Evolutionary conservation across 1,284 basidiomycete species (phyloP), one percentile per base, ranked within the genome.

Genomic region (Boletellus deceptivus): DNA sequence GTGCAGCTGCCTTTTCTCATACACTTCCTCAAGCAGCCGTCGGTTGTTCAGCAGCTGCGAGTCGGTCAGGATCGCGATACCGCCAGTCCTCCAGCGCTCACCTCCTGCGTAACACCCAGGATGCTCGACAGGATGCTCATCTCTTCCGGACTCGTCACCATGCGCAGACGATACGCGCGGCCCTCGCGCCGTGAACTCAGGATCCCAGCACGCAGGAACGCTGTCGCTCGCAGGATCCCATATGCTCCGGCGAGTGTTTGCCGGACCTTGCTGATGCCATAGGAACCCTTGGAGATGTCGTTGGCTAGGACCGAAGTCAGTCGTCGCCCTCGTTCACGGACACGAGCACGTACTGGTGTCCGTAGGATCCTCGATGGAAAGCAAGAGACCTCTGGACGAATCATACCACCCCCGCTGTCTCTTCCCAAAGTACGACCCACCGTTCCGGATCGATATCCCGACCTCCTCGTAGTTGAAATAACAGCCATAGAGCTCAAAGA

Each of bases 321-420:
- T 51, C 11, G 16, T 54, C 29, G 52, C 18, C 11, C 27, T 44
- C 42, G 34, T 45, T 44, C 46, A 52, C 44, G 34, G 20, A 22
- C 25, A 34, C 20, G 10, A 27, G 10, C 18, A 80, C 91, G 73
- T 62, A 94, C 93, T 76, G 16, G 81, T 72, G 70, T 98, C 93
- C 25, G 89, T 88, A n/a, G 96, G 96, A 70, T 99, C 96, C 70
- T 99, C 95, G 38, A 99, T 91, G 18, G 85, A 88, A 43, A 99
- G 73, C 56, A 91, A 70, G 55, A 78, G 78, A 14, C 77, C 73
- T 67, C 82, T 80, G 40, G 70, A 69, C 50, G 75, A 78, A 58
- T 89, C 82, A 49, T 76, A 72, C 89, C 94, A 97, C 0, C 93
- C 93, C 55, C 91, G 73, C 43, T 82, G 75, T 39, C 75, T 71